Base-by-base conservation (phyloP, 2,329 filamentous ascomycete species). In the Graphiopsis chlorocephala region DNA sequence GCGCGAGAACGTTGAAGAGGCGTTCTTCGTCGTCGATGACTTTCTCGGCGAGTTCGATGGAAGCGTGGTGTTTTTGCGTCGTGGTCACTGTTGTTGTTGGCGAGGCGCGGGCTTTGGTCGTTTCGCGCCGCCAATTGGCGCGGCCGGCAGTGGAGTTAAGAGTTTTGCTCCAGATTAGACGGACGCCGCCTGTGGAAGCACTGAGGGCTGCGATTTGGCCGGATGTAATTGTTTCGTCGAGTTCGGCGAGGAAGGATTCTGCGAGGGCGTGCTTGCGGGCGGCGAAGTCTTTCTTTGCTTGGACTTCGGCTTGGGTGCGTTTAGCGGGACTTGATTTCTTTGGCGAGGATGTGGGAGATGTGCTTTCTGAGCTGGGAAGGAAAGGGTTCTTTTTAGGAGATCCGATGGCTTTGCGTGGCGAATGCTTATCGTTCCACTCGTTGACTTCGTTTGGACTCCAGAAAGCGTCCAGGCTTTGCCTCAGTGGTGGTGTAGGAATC, bases 1-100 rank as follows among this genome's bases (percentile, higher is more conserved):
- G 95, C 0, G 94, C 92, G n/a, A 98, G 80, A 0, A 95, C 93
- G 76, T 97, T 97, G 68, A 95, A 84, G 1, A 98, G 84, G 3
- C 92, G 87, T 65, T 90, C 78, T 60, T 91, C 86, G 72, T 89
- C 85, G 74, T 92, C 88, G 67, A 98, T 93, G 55, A 97, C 89
- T 75, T 96, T 96, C 63, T 91, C 88, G 0, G 93, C 92, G 2
- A 98, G 86, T 75, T 98, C 93, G 72, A 98, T 97, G 17, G 83
- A 87, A 11, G 92, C 92, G 71, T 86, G 78, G 75, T 77, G 73
- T 28, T 76, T 77, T 64, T 78, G 76, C n/a, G 72, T 62, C 25
- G 11, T 31, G 1, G 38, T 38, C 20, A 29, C 73, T 23, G 66
- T 72, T 12, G 64, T 68, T 26, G 63, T 65, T 35, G 64, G 68